These are phyloP conservation scores for Candida vartiovaarae DNA, from an alignment of 805 yeast genomes.

Conservation along the genomic window DNA sequence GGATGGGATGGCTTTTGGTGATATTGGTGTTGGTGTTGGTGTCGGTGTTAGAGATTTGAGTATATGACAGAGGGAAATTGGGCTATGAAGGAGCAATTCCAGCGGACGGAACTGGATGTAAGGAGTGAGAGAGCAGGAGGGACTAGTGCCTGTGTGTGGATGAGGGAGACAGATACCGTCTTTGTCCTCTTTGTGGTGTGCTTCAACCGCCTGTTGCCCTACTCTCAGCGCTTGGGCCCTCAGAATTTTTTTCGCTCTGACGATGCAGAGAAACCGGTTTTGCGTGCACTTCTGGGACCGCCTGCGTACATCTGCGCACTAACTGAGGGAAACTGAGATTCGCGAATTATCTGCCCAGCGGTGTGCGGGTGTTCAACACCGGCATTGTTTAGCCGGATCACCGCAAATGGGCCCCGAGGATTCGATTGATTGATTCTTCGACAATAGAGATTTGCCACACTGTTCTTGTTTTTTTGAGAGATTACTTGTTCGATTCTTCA, in stretches of 20 bases:
- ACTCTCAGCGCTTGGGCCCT: background rate
- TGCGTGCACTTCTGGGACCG: conserved; percentile 14
- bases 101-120: background rate
- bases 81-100: background rate
- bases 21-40: background rate
- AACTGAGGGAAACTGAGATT: no score
- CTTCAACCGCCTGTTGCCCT: conserved; percentile 1
- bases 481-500: background rate
- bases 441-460: no score
- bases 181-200: background rate
- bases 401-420: no score
- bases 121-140: background rate
- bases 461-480: background rate
- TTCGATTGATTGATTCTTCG: no score
- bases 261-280: background rate
- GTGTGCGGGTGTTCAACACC: no score
- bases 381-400: no score
- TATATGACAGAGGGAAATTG: background rate
- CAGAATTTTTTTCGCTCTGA: conserved; percentile 6
- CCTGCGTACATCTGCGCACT: conserved; percentile 3
- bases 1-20: background rate
- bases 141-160: background rate
- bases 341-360: no score
- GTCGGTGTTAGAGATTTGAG: no score
- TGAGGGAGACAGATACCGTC: background rate